Conservation (phyloP, 768 basidiomycete species). For the Tricholoma furcatifolium region DNA sequence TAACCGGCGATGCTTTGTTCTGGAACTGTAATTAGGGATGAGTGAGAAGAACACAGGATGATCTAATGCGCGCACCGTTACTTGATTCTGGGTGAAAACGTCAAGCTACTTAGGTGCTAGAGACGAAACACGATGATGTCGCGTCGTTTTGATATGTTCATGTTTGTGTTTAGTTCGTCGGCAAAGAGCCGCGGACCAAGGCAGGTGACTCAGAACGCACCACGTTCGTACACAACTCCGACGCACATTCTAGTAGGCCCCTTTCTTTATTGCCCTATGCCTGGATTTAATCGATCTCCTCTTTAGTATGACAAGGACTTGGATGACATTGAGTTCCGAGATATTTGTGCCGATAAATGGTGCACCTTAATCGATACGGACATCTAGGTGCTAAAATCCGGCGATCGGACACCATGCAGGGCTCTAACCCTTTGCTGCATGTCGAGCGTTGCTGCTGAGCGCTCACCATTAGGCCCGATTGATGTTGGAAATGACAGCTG, state of each 20-base stretch:
- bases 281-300: background rate
- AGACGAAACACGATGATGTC: conserved; percentile 8
- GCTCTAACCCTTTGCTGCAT: too few relatives aligned
- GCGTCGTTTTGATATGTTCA: conserved; percentile 8
- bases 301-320: too few relatives aligned
- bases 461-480: background rate
- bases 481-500: conserved; percentile 1
- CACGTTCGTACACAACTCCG: background rate
- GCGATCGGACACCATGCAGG: too few relatives aligned
- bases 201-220: background rate
- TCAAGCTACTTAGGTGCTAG: background rate
- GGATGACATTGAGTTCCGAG: too few relatives aligned
- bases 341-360: too few relatives aligned
- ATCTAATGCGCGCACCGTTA: background rate
- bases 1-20: conserved; percentile 23
- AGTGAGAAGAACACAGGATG: background rate
- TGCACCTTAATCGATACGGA: too few relatives aligned
- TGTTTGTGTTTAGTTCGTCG: conserved; percentile 10
- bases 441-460: too few relatives aligned
- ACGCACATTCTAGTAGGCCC: background rate
- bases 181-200: conserved; percentile 6
- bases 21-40: conserved; percentile 4
- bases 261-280: background rate
- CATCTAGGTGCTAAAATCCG: conserved; percentile 3
- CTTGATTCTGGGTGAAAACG: background rate